Percentiles rank a stretch among this genome's conserved stretches.
These are phyloP conservation scores for Zymoseptoria ardabiliae DNA, from an alignment of 2,329 filamentous ascomycete genomes.

Conservation along the genomic window DNA sequence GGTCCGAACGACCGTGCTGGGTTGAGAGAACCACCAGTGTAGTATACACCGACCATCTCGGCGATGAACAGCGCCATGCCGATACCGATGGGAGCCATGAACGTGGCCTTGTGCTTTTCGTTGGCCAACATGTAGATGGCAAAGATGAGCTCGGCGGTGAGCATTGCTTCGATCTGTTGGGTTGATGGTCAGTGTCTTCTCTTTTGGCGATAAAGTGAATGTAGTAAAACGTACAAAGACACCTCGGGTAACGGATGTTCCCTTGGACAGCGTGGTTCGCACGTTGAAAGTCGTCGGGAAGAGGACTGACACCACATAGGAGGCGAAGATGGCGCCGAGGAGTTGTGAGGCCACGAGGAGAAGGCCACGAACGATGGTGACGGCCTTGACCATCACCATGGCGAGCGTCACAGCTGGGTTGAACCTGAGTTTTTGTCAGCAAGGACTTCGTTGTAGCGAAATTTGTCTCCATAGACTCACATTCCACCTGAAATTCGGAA, in stretches of 20 bases:
- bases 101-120: slow-evolving; percentile 38
- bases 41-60: slow-evolving; percentile 35
- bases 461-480: slow-evolving; percentile 7
- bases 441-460: not conserved
- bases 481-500: slow-evolving; percentile 33
- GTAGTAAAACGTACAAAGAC: slow-evolving; percentile 26
- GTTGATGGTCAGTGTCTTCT: not conserved
- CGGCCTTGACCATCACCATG: slow-evolving; percentile 28
- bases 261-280: slow-evolving; percentile 28
- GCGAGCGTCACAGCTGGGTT: slow-evolving; percentile 30
- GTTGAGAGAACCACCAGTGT: slow-evolving; percentile 32
- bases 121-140: slow-evolving; percentile 37
- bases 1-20: slow-evolving; percentile 31
- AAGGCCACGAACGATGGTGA: slow-evolving; percentile 29
- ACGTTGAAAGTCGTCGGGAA: slow-evolving; percentile 34
- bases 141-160: slow-evolving; percentile 36
- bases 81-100: slow-evolving; percentile 42
- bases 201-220: too few relatives aligned
- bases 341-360: slow-evolving; percentile 33
- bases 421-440: slow-evolving; percentile 18
- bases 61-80: slow-evolving; percentile 43
- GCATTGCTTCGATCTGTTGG: slow-evolving; percentile 32
- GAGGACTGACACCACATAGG: slow-evolving; percentile 29
- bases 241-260: slow-evolving; percentile 32
- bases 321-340: slow-evolving; percentile 32